Evolutionary conservation across 371 early-diverging fungal species (phyloP).

Genomic region (Syncephalastrum racemosum): DNA sequence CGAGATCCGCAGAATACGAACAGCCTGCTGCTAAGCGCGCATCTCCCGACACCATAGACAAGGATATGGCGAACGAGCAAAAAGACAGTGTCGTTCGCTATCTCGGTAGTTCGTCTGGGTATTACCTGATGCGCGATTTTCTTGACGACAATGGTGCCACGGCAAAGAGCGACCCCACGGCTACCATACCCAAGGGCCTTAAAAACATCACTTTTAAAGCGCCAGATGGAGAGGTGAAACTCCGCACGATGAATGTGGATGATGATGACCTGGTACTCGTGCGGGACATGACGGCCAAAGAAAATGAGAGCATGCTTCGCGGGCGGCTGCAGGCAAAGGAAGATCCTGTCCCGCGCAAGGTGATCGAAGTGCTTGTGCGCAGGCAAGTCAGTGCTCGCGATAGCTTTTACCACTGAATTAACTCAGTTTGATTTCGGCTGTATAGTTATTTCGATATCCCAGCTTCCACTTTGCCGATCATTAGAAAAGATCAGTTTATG

Average conservation of each 20-base stretch:
- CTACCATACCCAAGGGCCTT: no score
- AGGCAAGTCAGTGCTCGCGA: slow-evolving; percentile 18
- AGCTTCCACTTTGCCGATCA: slow-evolving; percentile 33
- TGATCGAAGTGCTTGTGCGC: slow-evolving; percentile 25
- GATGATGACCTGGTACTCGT: slow-evolving; percentile 43
- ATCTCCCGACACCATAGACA: slow-evolving; percentile 2
- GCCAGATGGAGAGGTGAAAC: neutral
- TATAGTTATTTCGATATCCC: slow-evolving; percentile 32
- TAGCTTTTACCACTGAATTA: slow-evolving; percentile 1
- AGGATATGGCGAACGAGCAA: slow-evolving; percentile 4
- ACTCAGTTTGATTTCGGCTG: neutral
- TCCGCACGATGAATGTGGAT: slow-evolving; percentile 20
- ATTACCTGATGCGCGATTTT: slow-evolving; percentile 38
- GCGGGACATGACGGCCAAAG: slow-evolving; percentile 32
- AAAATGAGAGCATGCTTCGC: slow-evolving; percentile 16
- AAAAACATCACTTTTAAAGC: no score
- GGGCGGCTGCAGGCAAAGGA: slow-evolving; percentile 13
- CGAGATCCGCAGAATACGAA: slow-evolving; percentile 1
- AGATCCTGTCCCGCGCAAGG: slow-evolving; percentile 25
- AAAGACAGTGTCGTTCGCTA: slow-evolving; percentile 31
- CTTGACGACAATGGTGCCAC: slow-evolving; percentile 3
- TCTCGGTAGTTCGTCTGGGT: slow-evolving; percentile 50
- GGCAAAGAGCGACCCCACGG: neutral
- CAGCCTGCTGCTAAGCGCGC: neutral
- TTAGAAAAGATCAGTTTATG: slow-evolving; percentile 35